Evolutionary conservation across 176 grass and related monocot species (phyloP).

Genomic region (Alloteropsis semialata): DNA sequence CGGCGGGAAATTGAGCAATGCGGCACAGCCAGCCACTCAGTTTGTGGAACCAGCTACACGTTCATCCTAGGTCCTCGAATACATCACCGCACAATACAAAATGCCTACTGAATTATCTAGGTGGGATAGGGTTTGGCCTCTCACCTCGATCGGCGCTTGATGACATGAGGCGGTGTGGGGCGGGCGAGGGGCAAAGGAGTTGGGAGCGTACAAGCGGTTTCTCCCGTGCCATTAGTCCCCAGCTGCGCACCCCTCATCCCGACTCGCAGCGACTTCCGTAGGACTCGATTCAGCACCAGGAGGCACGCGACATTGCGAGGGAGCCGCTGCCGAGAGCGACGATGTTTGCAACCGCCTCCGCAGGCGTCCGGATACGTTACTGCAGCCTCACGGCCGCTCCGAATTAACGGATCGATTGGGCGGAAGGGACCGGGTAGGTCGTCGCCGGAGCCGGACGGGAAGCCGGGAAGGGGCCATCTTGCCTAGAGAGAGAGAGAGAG

Average conservation of each 20-base stretch:
- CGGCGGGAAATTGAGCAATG: not conserved
- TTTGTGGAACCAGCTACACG: not conserved
- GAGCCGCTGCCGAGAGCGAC: not conserved
- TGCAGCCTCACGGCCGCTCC: not conserved
- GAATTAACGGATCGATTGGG: not conserved
- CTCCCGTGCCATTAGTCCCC: not conserved
- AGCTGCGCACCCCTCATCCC: not conserved
- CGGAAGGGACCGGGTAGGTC: not conserved
- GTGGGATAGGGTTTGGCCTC: not conserved
- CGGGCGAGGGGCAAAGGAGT: slow-evolving; percentile 20
- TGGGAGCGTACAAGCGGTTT: not conserved
- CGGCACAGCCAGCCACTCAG: not conserved
- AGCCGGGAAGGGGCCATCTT: not conserved
- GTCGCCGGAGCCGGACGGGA: not conserved
- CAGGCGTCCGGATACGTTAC: not conserved
- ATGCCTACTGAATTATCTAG: not conserved
- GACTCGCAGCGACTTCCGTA: too few relatives aligned
- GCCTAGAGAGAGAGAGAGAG: not conserved
- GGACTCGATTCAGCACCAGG: not conserved
- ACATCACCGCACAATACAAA: not conserved
- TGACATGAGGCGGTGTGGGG: slow-evolving; percentile 6
- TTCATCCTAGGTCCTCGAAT: not conserved
- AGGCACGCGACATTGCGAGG: not conserved
- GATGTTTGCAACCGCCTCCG: not conserved
- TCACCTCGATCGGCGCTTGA: slow-evolving; percentile 44